Base-by-base conservation (phyloP, 257 asterid genomes). In the Ilex aquifolium region DNA sequence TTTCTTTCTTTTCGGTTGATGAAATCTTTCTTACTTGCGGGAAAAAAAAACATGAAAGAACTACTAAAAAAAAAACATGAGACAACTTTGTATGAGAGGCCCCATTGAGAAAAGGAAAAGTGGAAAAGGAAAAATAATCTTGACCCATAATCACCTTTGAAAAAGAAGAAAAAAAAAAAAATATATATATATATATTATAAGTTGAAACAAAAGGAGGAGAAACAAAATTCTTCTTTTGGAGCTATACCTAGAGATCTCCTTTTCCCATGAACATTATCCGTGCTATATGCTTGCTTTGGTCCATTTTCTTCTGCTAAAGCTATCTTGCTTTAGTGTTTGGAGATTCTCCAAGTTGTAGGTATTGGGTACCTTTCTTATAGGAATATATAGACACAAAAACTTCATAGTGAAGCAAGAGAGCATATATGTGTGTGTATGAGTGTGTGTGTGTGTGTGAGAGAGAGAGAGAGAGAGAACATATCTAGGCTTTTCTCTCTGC, bases 401-500 rank as follows among this genome's bases (percentile, higher is more conserved):
- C 71, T 66, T 66, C 71, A 66, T 66, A 51, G 71, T 58, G 65
- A 66, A 66, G 71, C 57, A 58, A 66, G 59, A 66, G 29, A 8
- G 42, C 42, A 36, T 36, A 36, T 4, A 8, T 36, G 42, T 4
- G 42, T 1, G 42, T 36, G 1, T 7, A 7, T 36, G 3, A 7
- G 42, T 36, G 42, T 36, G 27, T 36, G 42, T 4, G 42, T 36
- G 42, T 36, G 42, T 8, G 42, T 36, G 5, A 8, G 42, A 4
- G 42, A 4, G 27, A 21, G 27, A 21, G 27, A 15, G 30, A 13
- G 61, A 59, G 29, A 59, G 15, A 17, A n/a, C 65, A 71, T 31
- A 53, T 72, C 62, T 64, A 57, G 69, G 75, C 69, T 56, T 69
- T 76, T 76, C 64, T 59, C 66, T 44, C 63, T 68, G 69, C 64